phyloP scores from a whole-genome alignment of 2,329 filamentous ascomycete genomes.

The Sporothrix inflata region DNA sequence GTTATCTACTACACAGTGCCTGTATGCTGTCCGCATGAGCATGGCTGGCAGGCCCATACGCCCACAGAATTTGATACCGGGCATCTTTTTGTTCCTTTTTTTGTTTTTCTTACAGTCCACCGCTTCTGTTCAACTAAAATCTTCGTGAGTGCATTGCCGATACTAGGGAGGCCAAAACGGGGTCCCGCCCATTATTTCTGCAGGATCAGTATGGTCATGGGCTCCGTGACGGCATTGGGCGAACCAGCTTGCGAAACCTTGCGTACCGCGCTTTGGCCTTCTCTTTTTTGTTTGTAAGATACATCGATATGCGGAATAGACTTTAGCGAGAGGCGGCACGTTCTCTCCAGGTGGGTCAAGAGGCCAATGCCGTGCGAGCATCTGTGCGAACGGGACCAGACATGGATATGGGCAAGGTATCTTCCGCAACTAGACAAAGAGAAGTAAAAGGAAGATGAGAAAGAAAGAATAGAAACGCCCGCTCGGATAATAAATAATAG shows the following conservation, averaged over 20 bases:
- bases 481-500: slow-evolving; percentile 4
- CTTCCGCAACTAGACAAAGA: neutral
- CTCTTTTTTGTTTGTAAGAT: neutral
- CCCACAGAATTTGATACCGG: slow-evolving; percentile 28
- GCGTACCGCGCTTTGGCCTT: slow-evolving; percentile 19
- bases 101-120: neutral
- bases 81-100: slow-evolving; percentile 6
- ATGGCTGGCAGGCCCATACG: neutral
- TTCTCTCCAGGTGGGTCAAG: neutral
- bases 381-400: slow-evolving; percentile 15
- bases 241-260: neutral
- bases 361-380: slow-evolving; percentile 4
- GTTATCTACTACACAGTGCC: neutral
- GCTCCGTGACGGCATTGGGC: slow-evolving; percentile 1
- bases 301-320: neutral
- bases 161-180: neutral
- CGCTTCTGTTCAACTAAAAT: too few relatives aligned
- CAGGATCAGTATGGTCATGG: neutral
- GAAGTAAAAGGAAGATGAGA: neutral
- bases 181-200: neutral
- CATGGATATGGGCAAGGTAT: slow-evolving; percentile 11
- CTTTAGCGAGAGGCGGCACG: neutral
- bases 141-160: slow-evolving; percentile 6
- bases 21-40: neutral
- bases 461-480: neutral